These are phyloP conservation scores for Cyclostephanos invisitatus DNA, from an alignment of 108 stramenopile genomes.

Conservation along the genomic window DNA sequence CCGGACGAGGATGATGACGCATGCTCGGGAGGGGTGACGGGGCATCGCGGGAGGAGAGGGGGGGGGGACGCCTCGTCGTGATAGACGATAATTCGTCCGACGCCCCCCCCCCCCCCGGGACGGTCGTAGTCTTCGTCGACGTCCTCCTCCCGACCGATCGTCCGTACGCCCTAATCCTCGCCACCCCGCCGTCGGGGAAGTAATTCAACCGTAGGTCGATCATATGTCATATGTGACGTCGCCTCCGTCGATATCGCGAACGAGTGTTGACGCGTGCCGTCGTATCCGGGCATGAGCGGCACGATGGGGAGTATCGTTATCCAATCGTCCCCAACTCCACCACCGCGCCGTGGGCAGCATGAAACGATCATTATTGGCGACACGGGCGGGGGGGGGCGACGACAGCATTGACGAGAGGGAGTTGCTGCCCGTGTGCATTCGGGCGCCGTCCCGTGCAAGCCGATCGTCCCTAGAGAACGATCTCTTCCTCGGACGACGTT, in stretches of 20 bases:
- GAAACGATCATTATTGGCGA: too few species aligned
- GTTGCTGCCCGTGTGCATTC: too few species aligned
- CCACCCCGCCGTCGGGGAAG: slow-evolving; percentile 94
- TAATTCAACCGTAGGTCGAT: slow-evolving; percentile 55
- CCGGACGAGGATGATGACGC: slow-evolving; percentile 42
- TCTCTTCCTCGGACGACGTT: too few species aligned
- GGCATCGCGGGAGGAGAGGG: too few species aligned
- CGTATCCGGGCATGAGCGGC: slow-evolving; percentile 76
- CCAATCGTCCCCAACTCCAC: slow-evolving; percentile 67
- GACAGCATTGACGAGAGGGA: not conserved
- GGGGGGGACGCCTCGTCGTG: slow-evolving; percentile 40
- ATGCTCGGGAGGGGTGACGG: slow-evolving; percentile 22
- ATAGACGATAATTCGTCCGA: slow-evolving; percentile 22
- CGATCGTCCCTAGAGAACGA: too few species aligned
- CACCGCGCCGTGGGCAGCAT: too few species aligned
- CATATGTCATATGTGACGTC: slow-evolving; percentile 6
- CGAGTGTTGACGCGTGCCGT: slow-evolving; percentile 70
- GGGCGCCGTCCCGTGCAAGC: too few species aligned
- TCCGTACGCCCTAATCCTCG: slow-evolving; percentile 74
- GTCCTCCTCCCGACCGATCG: not conserved
- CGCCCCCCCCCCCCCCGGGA: not conserved
- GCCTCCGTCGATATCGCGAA: slow-evolving; percentile 46
- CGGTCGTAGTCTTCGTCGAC: not conserved
- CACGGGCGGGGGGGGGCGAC: slow-evolving; percentile 43
- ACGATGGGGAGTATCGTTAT: slow-evolving; percentile 61